Evolutionary conservation across 2,329 filamentous ascomycete genomes (phyloP).

Genomic region (Penicillium sp.): DNA sequence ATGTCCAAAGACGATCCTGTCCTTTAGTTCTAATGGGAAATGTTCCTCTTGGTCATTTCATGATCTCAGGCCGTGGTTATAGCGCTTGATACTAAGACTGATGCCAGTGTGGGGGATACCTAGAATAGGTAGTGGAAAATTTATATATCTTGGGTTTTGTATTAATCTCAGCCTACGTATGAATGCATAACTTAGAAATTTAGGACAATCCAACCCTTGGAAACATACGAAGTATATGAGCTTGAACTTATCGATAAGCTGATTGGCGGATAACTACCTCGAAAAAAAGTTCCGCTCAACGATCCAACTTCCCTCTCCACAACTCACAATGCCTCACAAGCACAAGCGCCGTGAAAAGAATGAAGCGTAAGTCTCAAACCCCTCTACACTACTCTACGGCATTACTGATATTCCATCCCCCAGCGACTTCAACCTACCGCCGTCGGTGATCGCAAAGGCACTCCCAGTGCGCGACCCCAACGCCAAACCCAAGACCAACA

Average conservation of each 20-base stretch:
- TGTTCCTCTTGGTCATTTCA: no score
- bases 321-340: slow-evolving; percentile 70
- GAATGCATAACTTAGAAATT: neutral
- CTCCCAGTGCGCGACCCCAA: slow-evolving; percentile 51
- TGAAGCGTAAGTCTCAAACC: slow-evolving; percentile 43
- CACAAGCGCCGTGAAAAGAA: slow-evolving; percentile 61
- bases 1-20: no score
- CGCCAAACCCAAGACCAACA: slow-evolving; percentile 35
- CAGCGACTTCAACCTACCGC: slow-evolving; percentile 55
- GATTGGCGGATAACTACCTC: slow-evolving; percentile 12
- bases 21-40: no score
- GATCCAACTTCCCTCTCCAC: slow-evolving; percentile 2
- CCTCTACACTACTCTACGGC: neutral
- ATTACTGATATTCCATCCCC: slow-evolving; percentile 13
- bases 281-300: slow-evolving; percentile 21
- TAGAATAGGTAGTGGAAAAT: no score
- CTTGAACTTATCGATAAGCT: slow-evolving; percentile 15
- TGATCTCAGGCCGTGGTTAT: no score
- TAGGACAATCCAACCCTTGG: neutral
- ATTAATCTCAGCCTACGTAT: neutral
- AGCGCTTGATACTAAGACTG: no score
- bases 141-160: no score
- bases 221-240: neutral
- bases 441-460: slow-evolving; percentile 54
- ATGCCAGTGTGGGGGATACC: no score